phyloP scores from a whole-genome alignment of 805 yeast species.

The Saccharomycopsis sp. region DNA sequence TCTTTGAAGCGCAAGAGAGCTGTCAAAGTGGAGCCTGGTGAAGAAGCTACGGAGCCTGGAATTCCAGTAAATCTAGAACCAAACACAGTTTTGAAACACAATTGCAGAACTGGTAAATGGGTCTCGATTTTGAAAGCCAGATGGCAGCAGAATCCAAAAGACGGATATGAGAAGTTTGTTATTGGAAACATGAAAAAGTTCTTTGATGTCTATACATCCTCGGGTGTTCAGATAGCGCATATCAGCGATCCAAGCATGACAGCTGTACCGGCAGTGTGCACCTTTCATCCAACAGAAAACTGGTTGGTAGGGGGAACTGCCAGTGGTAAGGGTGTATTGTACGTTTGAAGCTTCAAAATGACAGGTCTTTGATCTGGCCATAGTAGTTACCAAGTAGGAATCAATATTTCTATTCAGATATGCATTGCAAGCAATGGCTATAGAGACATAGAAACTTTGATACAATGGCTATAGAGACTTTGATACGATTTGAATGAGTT shows the following conservation, averaged over 20 bases:
- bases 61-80: conserved; percentile 44
- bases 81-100: conserved; percentile 61
- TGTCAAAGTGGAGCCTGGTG: conserved; percentile 9
- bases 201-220: conserved; percentile 71
- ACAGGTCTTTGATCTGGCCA: no score
- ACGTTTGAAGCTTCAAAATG: neutral
- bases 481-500: no score
- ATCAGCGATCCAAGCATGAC: conserved; percentile 54
- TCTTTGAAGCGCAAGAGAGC: conserved; percentile 19
- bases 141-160: conserved; percentile 74
- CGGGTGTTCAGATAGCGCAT: conserved; percentile 76
- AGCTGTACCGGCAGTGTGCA: conserved; percentile 88
- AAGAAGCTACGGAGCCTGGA: neutral
- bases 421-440: neutral
- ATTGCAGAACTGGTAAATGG: conserved; percentile 97
- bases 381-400: no score
- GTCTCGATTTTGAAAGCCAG: conserved; percentile 82
- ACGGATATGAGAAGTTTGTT: conserved; percentile 72
- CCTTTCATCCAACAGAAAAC: conserved; percentile 77
- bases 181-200: conserved; percentile 91
- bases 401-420: no score
- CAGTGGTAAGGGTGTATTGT: conserved; percentile 55
- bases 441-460: no score
- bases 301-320: conserved; percentile 95
- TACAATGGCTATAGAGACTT: no score